These are phyloP conservation scores for Phytophthora aleatoria DNA, from an alignment of 352 stramenopile genomes.

Conservation along the genomic window DNA sequence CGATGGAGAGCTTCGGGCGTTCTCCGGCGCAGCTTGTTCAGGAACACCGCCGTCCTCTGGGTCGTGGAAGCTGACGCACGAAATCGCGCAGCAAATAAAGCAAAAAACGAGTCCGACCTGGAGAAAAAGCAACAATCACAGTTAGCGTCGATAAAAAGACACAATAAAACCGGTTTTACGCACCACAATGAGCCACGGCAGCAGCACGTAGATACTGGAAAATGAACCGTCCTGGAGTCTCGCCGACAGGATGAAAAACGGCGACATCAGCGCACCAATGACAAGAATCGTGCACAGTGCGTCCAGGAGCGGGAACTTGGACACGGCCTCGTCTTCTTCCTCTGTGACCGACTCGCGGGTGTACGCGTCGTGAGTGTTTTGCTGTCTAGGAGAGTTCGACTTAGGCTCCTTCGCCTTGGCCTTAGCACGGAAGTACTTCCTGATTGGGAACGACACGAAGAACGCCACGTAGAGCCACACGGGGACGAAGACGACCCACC, in stretches of 20 bases:
- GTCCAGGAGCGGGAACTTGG: slow-evolving; percentile 65
- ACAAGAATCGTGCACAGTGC: slow-evolving; percentile 59
- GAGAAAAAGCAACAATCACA: background rate
- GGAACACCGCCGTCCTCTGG: slow-evolving; percentile 32
- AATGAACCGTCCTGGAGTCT: slow-evolving; percentile 73
- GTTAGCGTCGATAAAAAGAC: background rate
- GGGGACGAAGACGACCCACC: slow-evolving; percentile 83
- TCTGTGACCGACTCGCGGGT: slow-evolving; percentile 73
- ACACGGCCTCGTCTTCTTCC: slow-evolving; percentile 54
- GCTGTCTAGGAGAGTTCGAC: slow-evolving; percentile 35
- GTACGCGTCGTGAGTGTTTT: slow-evolving; percentile 70
- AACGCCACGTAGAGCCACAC: slow-evolving; percentile 79
- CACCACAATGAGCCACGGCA: slow-evolving; percentile 86
- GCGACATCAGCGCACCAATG: slow-evolving; percentile 64
- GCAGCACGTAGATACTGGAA: slow-evolving; percentile 80
- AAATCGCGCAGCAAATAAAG: slow-evolving; percentile 83
- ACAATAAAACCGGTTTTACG: slow-evolving; percentile 4
- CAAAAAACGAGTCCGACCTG: slow-evolving; percentile 75
- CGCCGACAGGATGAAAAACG: slow-evolving; percentile 81
- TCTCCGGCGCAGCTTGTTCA: slow-evolving; percentile 39
- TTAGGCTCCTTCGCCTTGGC: slow-evolving; percentile 46
- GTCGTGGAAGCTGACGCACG: slow-evolving; percentile 61
- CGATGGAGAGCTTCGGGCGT: slow-evolving; percentile 43
- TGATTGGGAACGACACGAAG: slow-evolving; percentile 57
- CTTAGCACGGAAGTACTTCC: slow-evolving; percentile 57